phyloP scores from a whole-genome alignment of 1,139 yeast species.

The Blastobotrys proliferans region DNA sequence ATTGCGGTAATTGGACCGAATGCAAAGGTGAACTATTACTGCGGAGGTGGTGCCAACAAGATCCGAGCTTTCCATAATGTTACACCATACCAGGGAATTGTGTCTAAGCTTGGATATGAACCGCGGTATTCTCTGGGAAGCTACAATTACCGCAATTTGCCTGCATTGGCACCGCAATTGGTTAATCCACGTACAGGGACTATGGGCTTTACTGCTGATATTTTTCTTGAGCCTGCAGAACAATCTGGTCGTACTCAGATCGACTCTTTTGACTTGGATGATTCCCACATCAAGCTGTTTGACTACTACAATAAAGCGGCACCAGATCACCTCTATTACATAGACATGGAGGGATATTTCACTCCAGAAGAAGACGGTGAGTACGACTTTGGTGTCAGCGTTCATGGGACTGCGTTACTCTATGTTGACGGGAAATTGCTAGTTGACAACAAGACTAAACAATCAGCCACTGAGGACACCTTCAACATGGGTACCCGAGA shows the following conservation, averaged over 20 bases:
- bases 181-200: slow-evolving; percentile 37
- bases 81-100: slow-evolving; percentile 46
- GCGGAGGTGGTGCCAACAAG: slow-evolving; percentile 56
- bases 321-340: slow-evolving; percentile 36
- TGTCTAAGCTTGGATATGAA: slow-evolving; percentile 30
- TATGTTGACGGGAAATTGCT: slow-evolving; percentile 50
- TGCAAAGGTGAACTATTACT: slow-evolving; percentile 41
- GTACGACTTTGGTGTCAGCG: slow-evolving; percentile 51
- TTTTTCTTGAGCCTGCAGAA: slow-evolving; percentile 41
- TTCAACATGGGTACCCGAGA: slow-evolving; percentile 52
- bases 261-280: slow-evolving; percentile 36
- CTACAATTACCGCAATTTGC: slow-evolving; percentile 35
- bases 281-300: slow-evolving; percentile 43
- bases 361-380: slow-evolving; percentile 46
- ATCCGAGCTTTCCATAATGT: slow-evolving; percentile 44
- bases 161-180: slow-evolving; percentile 29
- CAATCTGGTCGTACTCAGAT: slow-evolving; percentile 36
- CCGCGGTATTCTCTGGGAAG: slow-evolving; percentile 40
- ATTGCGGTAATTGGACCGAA: slow-evolving; percentile 52
- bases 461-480: slow-evolving; percentile 47
- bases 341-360: slow-evolving; percentile 46
- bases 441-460: slow-evolving; percentile 54
- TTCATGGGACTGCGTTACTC: slow-evolving; percentile 51
- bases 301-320: slow-evolving; percentile 43
- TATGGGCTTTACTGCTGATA: slow-evolving; percentile 40